phyloP scores from a whole-genome alignment of 2,329 filamentous ascomycete species.

The Aureobasidium sp. region DNA sequence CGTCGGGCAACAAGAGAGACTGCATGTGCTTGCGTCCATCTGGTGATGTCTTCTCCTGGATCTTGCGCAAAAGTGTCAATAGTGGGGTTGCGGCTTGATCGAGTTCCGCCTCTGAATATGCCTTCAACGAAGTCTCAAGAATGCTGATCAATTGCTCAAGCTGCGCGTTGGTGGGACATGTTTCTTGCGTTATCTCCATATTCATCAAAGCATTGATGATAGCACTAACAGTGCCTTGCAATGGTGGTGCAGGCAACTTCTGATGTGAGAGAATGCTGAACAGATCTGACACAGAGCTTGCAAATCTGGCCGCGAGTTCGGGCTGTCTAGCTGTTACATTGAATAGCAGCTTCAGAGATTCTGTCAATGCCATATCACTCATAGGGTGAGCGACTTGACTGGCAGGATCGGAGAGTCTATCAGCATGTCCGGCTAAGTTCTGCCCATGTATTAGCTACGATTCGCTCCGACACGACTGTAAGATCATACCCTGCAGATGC shows the following conservation, averaged over 20 bases:
- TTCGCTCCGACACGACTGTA: neutral
- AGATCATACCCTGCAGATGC: constrained; percentile 45
- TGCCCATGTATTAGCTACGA: constrained; percentile 19
- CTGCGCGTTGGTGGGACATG: constrained; percentile 39
- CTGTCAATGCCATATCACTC: constrained; percentile 70
- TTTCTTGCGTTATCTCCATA: constrained; percentile 49
- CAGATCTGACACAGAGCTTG: constrained; percentile 59
- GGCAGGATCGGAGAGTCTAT: constrained; percentile 11
- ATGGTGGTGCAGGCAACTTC: constrained; percentile 53
- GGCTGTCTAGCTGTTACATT: constrained; percentile 73
- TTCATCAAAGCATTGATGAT: constrained; percentile 77
- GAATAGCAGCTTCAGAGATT: constrained; percentile 82
- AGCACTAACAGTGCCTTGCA: constrained; percentile 63
- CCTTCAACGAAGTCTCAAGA: constrained; percentile 56
- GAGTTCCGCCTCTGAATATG: constrained; percentile 60
- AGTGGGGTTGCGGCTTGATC: constrained; percentile 65
- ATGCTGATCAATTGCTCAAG: constrained; percentile 60
- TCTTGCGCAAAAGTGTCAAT: constrained; percentile 60
- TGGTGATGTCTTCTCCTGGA: constrained; percentile 62
- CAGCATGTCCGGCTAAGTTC: constrained; percentile 60
- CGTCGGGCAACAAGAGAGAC: constrained; percentile 62
- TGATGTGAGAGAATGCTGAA: constrained; percentile 59
- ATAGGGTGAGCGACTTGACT: constrained; percentile 43
- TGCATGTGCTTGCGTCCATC: constrained; percentile 56
- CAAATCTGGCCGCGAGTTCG: constrained; percentile 54